A percentile compares a stretch with the other conserved stretches of the same genome.
phyloP scores from a whole-genome alignment of 352 stramenopile genomes.

The Pythium rishiriense region DNA sequence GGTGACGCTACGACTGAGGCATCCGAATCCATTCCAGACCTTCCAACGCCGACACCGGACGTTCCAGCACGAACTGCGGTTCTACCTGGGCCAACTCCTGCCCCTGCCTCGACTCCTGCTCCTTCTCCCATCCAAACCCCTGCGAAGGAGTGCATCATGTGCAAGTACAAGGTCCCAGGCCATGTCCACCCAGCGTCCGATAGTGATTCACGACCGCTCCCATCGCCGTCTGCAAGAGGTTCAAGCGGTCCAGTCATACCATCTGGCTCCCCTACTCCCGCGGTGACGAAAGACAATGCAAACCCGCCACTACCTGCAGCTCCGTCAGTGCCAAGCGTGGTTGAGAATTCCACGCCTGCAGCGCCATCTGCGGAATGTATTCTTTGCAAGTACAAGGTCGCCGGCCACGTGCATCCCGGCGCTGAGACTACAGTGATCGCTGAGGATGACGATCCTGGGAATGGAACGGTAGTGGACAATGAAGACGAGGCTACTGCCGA shows the following conservation, averaged over 20 bases:
- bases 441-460: conserved; percentile 1
- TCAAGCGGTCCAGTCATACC: no score
- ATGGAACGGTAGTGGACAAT: conserved; percentile 2
- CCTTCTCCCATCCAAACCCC: not conserved
- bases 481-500: not conserved
- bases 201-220: not conserved
- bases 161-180: conserved; percentile 32
- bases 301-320: not conserved
- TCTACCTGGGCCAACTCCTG: not conserved
- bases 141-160: conserved; percentile 27
- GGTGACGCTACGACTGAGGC: not conserved
- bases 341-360: not conserved
- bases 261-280: no score
- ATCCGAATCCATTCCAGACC: not conserved
- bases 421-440: not conserved
- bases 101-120: not conserved
- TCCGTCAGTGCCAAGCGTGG: not conserved
- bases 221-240: no score
- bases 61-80: not conserved
- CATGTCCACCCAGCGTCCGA: conserved; percentile 24
- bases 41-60: not conserved
- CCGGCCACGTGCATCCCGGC: conserved; percentile 26
- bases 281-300: not conserved
- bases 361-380: conserved; percentile 13
- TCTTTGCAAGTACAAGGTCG: conserved; percentile 31